These are phyloP conservation scores for Mytilinidion resinicola DNA, from an alignment of 495 filamentous ascomycete genomes.

Conservation along the genomic window DNA sequence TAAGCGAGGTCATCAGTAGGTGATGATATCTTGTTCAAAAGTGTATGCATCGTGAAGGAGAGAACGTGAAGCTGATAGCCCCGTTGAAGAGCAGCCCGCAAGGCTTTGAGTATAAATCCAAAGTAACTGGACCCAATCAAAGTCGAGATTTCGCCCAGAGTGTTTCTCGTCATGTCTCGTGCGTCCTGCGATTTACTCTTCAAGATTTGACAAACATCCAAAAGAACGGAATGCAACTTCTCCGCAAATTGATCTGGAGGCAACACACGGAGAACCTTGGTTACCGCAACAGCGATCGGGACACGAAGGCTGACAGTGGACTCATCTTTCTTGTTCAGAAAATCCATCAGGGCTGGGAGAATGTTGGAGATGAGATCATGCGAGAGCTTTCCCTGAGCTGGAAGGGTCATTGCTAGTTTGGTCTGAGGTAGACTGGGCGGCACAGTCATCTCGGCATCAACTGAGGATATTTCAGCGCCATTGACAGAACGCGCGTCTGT, in stretches of 20 bases:
- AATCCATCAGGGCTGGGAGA: constrained; percentile 65
- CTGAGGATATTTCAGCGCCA: too few relatives aligned
- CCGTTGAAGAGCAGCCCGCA: constrained; percentile 68
- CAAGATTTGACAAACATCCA: constrained; percentile 87
- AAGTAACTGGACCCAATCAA: constrained; percentile 77
- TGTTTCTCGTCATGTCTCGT: constrained; percentile 82
- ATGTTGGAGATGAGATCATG: constrained; percentile 68
- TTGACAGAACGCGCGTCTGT: not conserved
- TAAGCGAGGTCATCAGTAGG: constrained; percentile 45
- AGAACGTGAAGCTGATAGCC: constrained; percentile 94
- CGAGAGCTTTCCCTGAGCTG: constrained; percentile 60
- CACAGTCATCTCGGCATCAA: constrained; percentile 30
- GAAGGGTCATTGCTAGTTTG: constrained; percentile 59
- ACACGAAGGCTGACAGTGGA: constrained; percentile 84
- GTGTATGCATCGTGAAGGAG: constrained; percentile 89
- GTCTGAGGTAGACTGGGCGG: constrained; percentile 22
- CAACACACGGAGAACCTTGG: constrained; percentile 77
- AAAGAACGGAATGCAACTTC: constrained; percentile 72
- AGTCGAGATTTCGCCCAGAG: constrained; percentile 71
- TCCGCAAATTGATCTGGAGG: constrained; percentile 62
- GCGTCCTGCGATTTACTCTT: constrained; percentile 83
- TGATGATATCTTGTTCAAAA: constrained; percentile 54
- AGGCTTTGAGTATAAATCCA: constrained; percentile 86
- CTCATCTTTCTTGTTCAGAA: constrained; percentile 91
- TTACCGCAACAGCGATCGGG: constrained; percentile 76